phyloP scores from a whole-genome alignment of 176 grass and related monocot genomes.

The Avena atlantica region DNA sequence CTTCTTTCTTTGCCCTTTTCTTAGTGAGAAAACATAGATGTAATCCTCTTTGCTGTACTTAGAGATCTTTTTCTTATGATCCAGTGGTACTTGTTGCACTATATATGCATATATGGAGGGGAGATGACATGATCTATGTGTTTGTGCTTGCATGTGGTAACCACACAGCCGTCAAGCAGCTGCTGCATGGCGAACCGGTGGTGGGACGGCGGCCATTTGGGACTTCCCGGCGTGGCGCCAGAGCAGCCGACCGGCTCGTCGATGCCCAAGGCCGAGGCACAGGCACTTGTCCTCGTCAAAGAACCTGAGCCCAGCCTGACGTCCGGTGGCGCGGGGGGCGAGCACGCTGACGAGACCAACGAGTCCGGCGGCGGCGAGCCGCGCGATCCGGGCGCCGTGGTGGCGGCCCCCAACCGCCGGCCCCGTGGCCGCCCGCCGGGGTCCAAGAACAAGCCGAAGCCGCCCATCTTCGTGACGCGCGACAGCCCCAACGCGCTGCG shows the following conservation, averaged over 20 bases:
- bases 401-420: constrained; percentile 59
- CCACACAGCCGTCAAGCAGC: constrained; percentile 41
- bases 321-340: constrained; percentile 17
- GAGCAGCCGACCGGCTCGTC: constrained; percentile 69
- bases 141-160: constrained; percentile 39
- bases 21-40: background rate
- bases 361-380: constrained; percentile 68
- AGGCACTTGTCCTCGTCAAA: constrained; percentile 42
- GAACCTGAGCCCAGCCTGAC: constrained; percentile 46
- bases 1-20: background rate
- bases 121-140: background rate
- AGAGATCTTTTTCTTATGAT: constrained; percentile 2
- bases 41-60: background rate
- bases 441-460: constrained; percentile 97
- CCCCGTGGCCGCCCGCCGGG: constrained; percentile 89
- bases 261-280: constrained; percentile 45
- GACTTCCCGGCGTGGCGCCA: constrained; percentile 58
- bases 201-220: constrained; percentile 78
- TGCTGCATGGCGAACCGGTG: constrained; percentile 79
- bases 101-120: background rate
- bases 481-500: constrained; percentile 92
- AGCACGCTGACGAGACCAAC: constrained; percentile 54
- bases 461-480: constrained; percentile 91
- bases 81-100: constrained; percentile 1
- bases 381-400: constrained; percentile 59